Percentiles rank a stretch among this genome's conserved stretches.
phyloP scores from a whole-genome alignment of 148 eudicot species.

The Camellia granthamiana region DNA sequence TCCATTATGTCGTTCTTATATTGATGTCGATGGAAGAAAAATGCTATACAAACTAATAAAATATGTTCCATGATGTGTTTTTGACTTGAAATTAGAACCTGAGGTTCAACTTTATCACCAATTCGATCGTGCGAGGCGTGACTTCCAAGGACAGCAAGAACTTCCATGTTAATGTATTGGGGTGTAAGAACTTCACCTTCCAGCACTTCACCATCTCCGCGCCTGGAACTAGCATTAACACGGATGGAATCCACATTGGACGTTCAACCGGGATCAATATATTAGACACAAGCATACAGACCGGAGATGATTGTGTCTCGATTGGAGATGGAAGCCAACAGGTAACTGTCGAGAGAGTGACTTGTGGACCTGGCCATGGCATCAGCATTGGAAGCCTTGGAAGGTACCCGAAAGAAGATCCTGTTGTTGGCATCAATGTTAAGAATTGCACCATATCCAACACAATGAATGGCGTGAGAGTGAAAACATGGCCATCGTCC shows the following conservation, averaged over 20 bases:
- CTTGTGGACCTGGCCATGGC: constrained; percentile 62
- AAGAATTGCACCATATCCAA: constrained; percentile 33
- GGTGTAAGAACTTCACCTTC: constrained; percentile 26
- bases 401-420: constrained; percentile 28
- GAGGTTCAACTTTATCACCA: constrained; percentile 39
- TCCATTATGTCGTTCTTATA: not conserved
- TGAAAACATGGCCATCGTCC: constrained; percentile 50
- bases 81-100: constrained; percentile 31
- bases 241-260: constrained; percentile 59
- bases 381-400: constrained; percentile 58
- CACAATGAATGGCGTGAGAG: constrained; percentile 43
- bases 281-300: constrained; percentile 15
- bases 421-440: constrained; percentile 25
- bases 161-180: constrained; percentile 16
- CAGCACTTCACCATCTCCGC: constrained; percentile 22
- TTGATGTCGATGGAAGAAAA: constrained; percentile 9
- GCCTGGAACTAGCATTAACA: constrained; percentile 32
- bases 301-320: constrained; percentile 60
- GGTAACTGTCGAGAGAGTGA: constrained; percentile 27
- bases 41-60: not conserved
- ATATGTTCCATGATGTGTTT: not conserved
- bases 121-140: constrained; percentile 16
- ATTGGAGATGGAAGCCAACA: constrained; percentile 47
- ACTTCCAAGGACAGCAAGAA: constrained; percentile 32
- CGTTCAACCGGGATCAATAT: constrained; percentile 30